A percentile compares a stretch with the other conserved stretches of the same genome.
Evolutionary conservation across 768 basidiomycete species (phyloP).

Genomic region (Phanerochaete carnosa): DNA sequence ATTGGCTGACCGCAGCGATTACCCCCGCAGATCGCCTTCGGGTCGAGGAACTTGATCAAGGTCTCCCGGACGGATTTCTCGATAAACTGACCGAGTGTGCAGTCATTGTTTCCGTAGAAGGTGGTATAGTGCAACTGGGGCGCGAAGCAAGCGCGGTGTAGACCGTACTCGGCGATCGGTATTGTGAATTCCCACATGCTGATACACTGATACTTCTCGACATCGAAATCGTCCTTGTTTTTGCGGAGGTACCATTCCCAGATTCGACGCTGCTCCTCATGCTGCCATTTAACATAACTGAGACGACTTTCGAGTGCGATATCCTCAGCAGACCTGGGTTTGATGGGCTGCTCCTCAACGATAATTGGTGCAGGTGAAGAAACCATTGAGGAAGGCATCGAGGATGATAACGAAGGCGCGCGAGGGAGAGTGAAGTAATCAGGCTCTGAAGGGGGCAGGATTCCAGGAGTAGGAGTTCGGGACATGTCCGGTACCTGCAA

Average conservation of each 20-base stretch:
- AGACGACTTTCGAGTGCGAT: slow-evolving; percentile 74
- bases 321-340: slow-evolving; percentile 61
- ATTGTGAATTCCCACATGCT: slow-evolving; percentile 76
- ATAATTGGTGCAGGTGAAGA: slow-evolving; percentile 32
- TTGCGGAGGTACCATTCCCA: slow-evolving; percentile 96
- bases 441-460: slow-evolving; percentile 26
- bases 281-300: slow-evolving; percentile 68
- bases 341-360: slow-evolving; percentile 37
- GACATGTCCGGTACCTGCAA: slow-evolving; percentile 34
- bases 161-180: slow-evolving; percentile 65
- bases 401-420: slow-evolving; percentile 22
- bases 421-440: slow-evolving; percentile 42
- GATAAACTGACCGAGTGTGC: slow-evolving; percentile 90
- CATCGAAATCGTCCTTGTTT: slow-evolving; percentile 81
- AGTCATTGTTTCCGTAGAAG: slow-evolving; percentile 92
- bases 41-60: slow-evolving; percentile 64
- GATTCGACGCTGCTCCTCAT: slow-evolving; percentile 82
- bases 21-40: slow-evolving; percentile 74
- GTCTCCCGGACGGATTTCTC: slow-evolving; percentile 73
- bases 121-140: slow-evolving; percentile 71
- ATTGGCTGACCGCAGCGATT: slow-evolving; percentile 83
- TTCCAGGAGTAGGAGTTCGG: slow-evolving; percentile 36
- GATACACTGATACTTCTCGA: slow-evolving; percentile 92
- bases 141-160: slow-evolving; percentile 73
- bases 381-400: slow-evolving; percentile 25